Base-by-base conservation (phyloP, 202 grass and related monocot species). In the Miscanthus sacchariflorus region DNA sequence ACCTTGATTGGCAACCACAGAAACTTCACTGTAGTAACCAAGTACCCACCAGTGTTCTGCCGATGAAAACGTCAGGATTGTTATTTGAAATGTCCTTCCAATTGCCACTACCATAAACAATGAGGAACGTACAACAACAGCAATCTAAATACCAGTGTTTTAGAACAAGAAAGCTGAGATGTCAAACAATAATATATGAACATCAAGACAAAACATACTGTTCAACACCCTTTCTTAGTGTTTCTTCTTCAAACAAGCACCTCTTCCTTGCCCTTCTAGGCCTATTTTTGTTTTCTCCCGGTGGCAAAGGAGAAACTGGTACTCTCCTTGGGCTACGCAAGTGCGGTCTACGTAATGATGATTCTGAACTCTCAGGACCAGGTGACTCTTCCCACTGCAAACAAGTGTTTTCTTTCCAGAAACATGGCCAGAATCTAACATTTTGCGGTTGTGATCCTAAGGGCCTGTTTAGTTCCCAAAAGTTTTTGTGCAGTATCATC, bases 331-430 rank as follows among this genome's bases (percentile, higher is more conserved):
- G 87, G 72, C 77, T 91, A 77, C 68, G 68, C 70, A 93, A 83
- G 68, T 69, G 70, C 39, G 81, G 91, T 68, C 76, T 91, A 61
- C 21, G 68, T 63, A 40, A 54, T n/a, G 36, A 28, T 46, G 90
- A 75, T 49, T 14, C 25, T 58, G 85, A 88, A 4, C 52, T 66
- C 8, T 89, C 80, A 33, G 72, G 58, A 71, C 83, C 81, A 78
- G 81, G 79, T 1, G 77, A 82, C 1, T 93, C 93, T 40, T 81
- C 86, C 93, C 90, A 91, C 93, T 95, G 80, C 77, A 92, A 88
- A 85, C 17, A 91, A 92, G 23, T 0, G 45, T 19, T 24, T 38
- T 21, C 19, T 27, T 64, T 50, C 70, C 85, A 86, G 46, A 10
- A 12, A 52, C 42, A 71, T 59, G 25, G 46, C 54, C 43, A 91